Base-by-base conservation (phyloP, 768 basidiomycete species). In the Kwoniella mangroviensis region DNA sequence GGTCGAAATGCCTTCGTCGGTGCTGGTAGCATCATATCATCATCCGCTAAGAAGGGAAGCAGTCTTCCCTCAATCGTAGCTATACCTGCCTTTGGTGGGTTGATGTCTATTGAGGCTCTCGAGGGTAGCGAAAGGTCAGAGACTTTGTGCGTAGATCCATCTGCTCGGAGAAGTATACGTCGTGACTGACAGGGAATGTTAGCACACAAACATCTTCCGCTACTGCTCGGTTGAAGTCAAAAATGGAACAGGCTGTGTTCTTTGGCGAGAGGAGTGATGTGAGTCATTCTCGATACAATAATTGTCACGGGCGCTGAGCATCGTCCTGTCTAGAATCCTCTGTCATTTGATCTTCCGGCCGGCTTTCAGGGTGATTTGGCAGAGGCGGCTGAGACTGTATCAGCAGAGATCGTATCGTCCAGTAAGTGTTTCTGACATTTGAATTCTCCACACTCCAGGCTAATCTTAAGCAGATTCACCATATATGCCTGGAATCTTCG, bases 401-500 rank as follows among this genome's bases (percentile, higher is more conserved):
- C 81, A 41, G 63, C 71, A 7, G 83, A 83, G 41, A 81, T 85
- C 22, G 84, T 96, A 10, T 85, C 88, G 67, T 95, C 92, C 66
- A 88, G 93, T 93, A 57, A 65, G 85, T 66, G n/a, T 13, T 63
- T 26, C 26, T 54, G n/a, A 22, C n/a, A 26, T 17, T 13, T 24
- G 41, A 21, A 21, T 0, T 45, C 4, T 12, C n/a, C 12, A 6
- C 62, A 42, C 17, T n/a, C 19, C 54, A 53, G 13, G 17, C 19
- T 69, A 42, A 67, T 51, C 62, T 52, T 34, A 62, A 22, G 21
- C 41, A 81, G 79, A 90, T 89, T 93, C 84, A 73, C 86, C 28
- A 86, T 90, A 82, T 86, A 92, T 72, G 89, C 94, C 59, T 84
- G 86, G 88, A 10, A 91, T 91, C 71, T 90, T 92, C 75, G 94